phyloP scores from a whole-genome alignment of 2,329 filamentous ascomycete species.

The Aquanectria penicillioides region DNA sequence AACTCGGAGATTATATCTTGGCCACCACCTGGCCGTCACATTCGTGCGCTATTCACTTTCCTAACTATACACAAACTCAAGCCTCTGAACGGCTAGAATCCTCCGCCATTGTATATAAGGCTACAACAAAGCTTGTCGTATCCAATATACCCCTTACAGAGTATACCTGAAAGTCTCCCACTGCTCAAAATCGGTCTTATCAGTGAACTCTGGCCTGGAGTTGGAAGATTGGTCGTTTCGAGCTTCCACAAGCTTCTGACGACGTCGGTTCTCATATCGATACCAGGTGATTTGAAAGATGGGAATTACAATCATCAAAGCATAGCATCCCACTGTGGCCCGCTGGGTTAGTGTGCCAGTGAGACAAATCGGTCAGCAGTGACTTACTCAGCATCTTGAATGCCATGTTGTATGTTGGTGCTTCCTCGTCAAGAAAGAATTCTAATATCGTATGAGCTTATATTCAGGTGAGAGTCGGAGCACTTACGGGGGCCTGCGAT shows the following conservation, averaged over 20 bases:
- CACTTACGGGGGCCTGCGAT: constrained; percentile 25
- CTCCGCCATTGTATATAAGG: no score
- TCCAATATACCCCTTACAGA: neutral
- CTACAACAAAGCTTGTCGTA: no score
- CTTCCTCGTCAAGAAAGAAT: constrained; percentile 12
- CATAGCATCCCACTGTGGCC: constrained; percentile 18
- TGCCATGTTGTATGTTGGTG: neutral
- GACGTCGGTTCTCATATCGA: constrained; percentile 13
- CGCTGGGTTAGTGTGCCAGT: neutral
- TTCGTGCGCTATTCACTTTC: no score
- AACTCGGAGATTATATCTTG: neutral
- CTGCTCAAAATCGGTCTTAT: constrained; percentile 13
- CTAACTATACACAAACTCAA: no score
- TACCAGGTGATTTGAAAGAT: constrained; percentile 11
- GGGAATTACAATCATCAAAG: constrained; percentile 11
- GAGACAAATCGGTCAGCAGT: no score
- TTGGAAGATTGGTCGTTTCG: no score
- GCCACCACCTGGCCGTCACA: no score
- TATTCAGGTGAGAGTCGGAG: no score
- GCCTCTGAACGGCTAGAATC: neutral
- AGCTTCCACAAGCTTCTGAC: neutral
- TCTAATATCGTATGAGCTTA: neutral
- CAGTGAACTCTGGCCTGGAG: constrained; percentile 11
- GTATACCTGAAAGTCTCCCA: constrained; percentile 15
- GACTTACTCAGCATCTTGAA: constrained; percentile 16